These are phyloP conservation scores for Cyberlindnera bimundalis DNA, from an alignment of 805 yeast species.

Conservation along the genomic window DNA sequence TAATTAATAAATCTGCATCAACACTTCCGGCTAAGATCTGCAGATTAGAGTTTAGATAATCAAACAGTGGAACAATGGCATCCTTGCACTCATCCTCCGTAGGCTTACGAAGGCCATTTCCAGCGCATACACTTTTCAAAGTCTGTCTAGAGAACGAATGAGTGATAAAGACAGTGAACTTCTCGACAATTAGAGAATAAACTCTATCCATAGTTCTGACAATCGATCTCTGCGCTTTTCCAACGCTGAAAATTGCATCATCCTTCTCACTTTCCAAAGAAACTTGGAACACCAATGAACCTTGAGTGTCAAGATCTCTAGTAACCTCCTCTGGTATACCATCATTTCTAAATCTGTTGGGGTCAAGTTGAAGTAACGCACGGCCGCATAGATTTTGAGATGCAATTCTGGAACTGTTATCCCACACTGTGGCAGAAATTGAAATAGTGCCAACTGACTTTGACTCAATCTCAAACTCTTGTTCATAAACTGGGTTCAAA, in stretches of 20 bases:
- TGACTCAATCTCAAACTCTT: slow-evolving; percentile 62
- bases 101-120: slow-evolving; percentile 41
- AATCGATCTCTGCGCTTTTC: slow-evolving; percentile 66
- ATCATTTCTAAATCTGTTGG: slow-evolving; percentile 58
- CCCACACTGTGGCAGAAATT: slow-evolving; percentile 68
- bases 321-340: slow-evolving; percentile 61
- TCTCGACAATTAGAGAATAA: slow-evolving; percentile 65
- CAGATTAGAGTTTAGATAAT: slow-evolving; percentile 67
- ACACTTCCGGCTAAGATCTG: slow-evolving; percentile 58
- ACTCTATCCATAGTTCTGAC: slow-evolving; percentile 63
- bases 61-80: slow-evolving; percentile 69
- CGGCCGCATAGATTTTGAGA: slow-evolving; percentile 67
- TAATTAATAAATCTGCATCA: slow-evolving; percentile 50
- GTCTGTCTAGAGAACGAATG: slow-evolving; percentile 55
- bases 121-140: slow-evolving; percentile 53
- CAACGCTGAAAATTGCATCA: slow-evolving; percentile 80
- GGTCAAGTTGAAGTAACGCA: slow-evolving; percentile 56
- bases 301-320: slow-evolving; percentile 60
- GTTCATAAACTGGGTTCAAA: slow-evolving; percentile 80
- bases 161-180: slow-evolving; percentile 62
- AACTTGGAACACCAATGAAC: slow-evolving; percentile 60
- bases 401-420: slow-evolving; percentile 45
- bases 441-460: slow-evolving; percentile 41
- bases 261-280: slow-evolving; percentile 76
- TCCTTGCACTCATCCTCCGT: slow-evolving; percentile 50